Percentiles rank a stretch among this genome's conserved stretches.
Conservation (phyloP, 305 asterid genomes). For the Monarda citriodora region DNA sequence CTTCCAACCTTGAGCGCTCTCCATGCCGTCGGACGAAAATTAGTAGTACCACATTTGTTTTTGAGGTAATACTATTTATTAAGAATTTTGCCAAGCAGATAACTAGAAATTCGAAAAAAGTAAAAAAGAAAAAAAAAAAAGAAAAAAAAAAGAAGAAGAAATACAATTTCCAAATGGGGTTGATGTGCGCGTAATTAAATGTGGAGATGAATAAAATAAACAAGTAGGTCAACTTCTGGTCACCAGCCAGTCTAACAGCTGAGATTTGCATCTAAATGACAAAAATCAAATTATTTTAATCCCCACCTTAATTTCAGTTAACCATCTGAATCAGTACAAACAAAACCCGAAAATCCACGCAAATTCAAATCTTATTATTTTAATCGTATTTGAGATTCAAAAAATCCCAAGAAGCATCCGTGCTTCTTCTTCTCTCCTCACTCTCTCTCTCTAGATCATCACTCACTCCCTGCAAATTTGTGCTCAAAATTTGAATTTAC, state of each 20-base stretch:
- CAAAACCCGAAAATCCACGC: slow-evolving; percentile 17
- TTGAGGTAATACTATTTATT: too few species aligned
- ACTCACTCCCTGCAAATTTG: slow-evolving; percentile 5
- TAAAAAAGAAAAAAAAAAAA: too few species aligned
- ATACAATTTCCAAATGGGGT: slow-evolving; percentile 10
- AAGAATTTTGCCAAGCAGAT: too few species aligned
- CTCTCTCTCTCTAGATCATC: slow-evolving; percentile 17
- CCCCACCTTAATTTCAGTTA: slow-evolving; percentile 2
- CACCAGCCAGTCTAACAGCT: slow-evolving; percentile 42
- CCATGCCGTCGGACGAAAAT: too few species aligned
- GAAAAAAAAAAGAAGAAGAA: too few species aligned
- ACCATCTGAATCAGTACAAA: slow-evolving; percentile 13
- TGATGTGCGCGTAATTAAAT: slow-evolving; percentile 11
- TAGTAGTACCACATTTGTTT: too few species aligned
- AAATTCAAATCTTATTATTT: slow-evolving; percentile 26
- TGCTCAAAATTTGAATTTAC: slow-evolving; percentile 2
- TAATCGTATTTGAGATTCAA: slow-evolving; percentile 78
- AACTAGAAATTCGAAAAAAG: too few species aligned
- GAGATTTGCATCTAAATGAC: slow-evolving; percentile 49
- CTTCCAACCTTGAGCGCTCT: too few species aligned
- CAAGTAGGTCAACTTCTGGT: slow-evolving; percentile 51
- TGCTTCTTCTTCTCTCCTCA: slow-evolving; percentile 43
- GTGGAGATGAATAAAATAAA: slow-evolving; percentile 10
- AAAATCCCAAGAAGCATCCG: slow-evolving; percentile 68
- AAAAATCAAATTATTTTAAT: slow-evolving; percentile 2